Evolutionary conservation across 2,329 filamentous ascomycete genomes (phyloP), one percentile per base, ranked within the genome.

Genomic region (Conoideocrella luteorostrata): DNA sequence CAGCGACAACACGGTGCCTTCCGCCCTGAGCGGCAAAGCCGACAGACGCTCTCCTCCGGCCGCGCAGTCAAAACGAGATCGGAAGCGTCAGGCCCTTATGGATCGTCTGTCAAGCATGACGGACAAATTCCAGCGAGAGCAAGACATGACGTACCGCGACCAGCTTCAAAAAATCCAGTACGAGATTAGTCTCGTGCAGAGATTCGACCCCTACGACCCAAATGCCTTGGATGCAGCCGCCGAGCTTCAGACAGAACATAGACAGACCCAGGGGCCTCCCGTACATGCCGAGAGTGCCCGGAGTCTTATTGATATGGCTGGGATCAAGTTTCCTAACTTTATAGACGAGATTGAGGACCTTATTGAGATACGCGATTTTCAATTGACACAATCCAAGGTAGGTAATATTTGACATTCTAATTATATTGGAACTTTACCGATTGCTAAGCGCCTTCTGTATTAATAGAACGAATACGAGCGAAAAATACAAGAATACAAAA

Each of bases 101-200:
- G 89, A 95, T 48, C 84, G 86, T 50, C 77, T 95, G 6, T 76
- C 80, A 32, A 78, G 82, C 44, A 81, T 96, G 65, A 82, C 84
- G 43, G 80, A 84, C 43, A 82, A 82, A 52, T 91, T 95, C 65
- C 79, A 81, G 50, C 78, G 84, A 50, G 89, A 95, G 58, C 79
- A 87, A 51, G 88, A 95, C 63, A 72, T 78, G 50, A 82, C 88
- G 56, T 97, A 95, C 64, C 82, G 90, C 49, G 86, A 93, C 52
- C 88, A 96, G 65, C 77, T 96, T 2, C 84, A 93, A 57, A 88
- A 88, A 52, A 80, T 96, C n/a, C 90, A 96, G 66, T 82, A 88
- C 51, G 90, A 95, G 63, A 89, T 90, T 67, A 87, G 79, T 46
- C 75, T 95, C 36, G 88, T 95, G 52, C 82, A 88, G 62, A 82